These are phyloP conservation scores for Erysimum cheiri DNA, from an alignment of 441 rosid species.

Conservation along the genomic window DNA sequence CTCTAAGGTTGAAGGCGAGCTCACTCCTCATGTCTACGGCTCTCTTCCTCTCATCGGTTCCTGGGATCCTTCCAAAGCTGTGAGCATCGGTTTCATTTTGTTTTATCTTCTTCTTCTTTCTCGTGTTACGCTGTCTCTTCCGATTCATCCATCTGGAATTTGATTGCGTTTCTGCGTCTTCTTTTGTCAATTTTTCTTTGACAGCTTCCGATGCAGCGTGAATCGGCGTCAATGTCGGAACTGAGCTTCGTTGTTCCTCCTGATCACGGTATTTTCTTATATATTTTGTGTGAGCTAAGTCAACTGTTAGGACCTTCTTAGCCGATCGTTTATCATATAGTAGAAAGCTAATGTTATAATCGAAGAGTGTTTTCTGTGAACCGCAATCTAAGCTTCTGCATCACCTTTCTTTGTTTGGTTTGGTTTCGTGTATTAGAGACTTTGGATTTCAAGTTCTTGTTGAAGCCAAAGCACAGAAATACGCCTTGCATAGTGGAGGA, in stretches of 20 bases:
- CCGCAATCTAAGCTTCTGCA: slow-evolving; percentile 1
- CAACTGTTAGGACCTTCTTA: too few relatives aligned
- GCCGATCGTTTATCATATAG: slow-evolving; percentile 15
- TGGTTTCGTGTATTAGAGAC: slow-evolving; percentile 62
- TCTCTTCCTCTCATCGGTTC: slow-evolving; percentile 91
- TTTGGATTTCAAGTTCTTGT: slow-evolving; percentile 93
- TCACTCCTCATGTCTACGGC: slow-evolving; percentile 91
- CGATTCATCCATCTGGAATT: neutral
- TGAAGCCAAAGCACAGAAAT: slow-evolving; percentile 80
- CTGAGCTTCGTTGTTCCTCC: slow-evolving; percentile 97
- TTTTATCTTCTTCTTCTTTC: neutral
- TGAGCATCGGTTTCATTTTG: slow-evolving; percentile 44
- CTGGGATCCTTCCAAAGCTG: slow-evolving; percentile 94
- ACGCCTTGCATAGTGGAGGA: slow-evolving; percentile 85
- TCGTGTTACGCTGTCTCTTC: neutral
- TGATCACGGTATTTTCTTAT: slow-evolving; percentile 69
- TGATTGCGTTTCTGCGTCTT: neutral
- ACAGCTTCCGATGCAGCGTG: slow-evolving; percentile 91
- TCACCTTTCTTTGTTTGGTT: neutral
- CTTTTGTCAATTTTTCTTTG: neutral
- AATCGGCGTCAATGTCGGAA: slow-evolving; percentile 89
- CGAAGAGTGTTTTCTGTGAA: slow-evolving; percentile 1
- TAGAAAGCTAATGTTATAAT: neutral
- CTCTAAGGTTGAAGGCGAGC: slow-evolving; percentile 75
- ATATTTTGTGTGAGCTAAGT: slow-evolving; percentile 2